phyloP scores from a whole-genome alignment of 805 yeast genomes.

The Yamadazyma ubonensis region DNA sequence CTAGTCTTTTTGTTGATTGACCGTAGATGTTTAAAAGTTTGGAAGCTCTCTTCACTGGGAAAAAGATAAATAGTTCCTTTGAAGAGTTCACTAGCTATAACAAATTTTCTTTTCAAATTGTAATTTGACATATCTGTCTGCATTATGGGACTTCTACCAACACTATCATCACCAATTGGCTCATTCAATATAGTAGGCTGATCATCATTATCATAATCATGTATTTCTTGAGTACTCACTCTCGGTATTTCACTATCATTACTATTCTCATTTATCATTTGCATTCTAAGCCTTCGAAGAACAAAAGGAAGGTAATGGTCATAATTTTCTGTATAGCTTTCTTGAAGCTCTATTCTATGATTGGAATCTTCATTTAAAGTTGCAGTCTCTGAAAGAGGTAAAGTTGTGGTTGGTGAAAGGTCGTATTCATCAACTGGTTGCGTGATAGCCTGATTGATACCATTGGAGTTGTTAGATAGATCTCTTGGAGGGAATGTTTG shows the following conservation, averaged over 20 bases:
- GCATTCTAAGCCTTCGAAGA: constrained; percentile 29
- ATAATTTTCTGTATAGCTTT: constrained; percentile 36
- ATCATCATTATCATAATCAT: constrained; percentile 17
- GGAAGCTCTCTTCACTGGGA: constrained; percentile 28
- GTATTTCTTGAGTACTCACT: background rate
- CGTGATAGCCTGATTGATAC: background rate
- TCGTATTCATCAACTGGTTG: constrained; percentile 10
- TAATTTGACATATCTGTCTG: constrained; percentile 20
- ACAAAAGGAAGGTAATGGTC: constrained; percentile 38
- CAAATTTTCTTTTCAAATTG: constrained; percentile 27
- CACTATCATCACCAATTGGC: constrained; percentile 10
- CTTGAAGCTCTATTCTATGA: constrained; percentile 35
- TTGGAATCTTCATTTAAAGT: constrained; percentile 26
- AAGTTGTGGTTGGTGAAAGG: constrained; percentile 12
- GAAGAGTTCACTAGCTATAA: constrained; percentile 35
- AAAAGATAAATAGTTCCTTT: constrained; percentile 30
- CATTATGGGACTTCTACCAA: constrained; percentile 17
- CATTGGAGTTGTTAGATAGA: background rate
- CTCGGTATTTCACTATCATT: background rate
- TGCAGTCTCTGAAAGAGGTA: constrained; percentile 34
- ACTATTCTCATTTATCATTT: constrained; percentile 6
- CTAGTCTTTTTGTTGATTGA: constrained; percentile 20
- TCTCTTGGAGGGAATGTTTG: constrained; percentile 1
- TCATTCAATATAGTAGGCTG: constrained; percentile 22
- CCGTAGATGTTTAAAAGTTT: constrained; percentile 28